Evolutionary conservation across 148 eudicot species (phyloP).

Genomic region (Limonium bicolor): DNA sequence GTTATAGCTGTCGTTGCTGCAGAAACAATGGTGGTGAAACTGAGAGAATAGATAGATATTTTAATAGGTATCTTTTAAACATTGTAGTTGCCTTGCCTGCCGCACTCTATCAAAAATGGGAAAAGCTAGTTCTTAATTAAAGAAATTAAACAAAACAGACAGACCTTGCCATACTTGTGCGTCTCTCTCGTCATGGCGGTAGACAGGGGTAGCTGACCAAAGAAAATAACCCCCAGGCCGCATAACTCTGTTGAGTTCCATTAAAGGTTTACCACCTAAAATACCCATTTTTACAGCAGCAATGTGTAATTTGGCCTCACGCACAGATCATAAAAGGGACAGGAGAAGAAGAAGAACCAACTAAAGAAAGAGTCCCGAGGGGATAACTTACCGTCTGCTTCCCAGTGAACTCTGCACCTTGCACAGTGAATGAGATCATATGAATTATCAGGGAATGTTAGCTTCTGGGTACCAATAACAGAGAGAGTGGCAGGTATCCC

Average conservation of each 20-base stretch:
- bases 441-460: slow-evolving; percentile 83
- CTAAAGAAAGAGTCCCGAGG: slow-evolving; percentile 2
- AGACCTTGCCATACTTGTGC: slow-evolving; percentile 56
- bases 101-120: too few relatives aligned
- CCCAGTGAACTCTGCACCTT: slow-evolving; percentile 99
- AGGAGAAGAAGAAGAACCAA: neutral
- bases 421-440: slow-evolving; percentile 95
- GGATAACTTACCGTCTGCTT: slow-evolving; percentile 68
- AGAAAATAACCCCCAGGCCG: slow-evolving; percentile 89
- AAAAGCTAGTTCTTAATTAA: too few relatives aligned
- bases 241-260: slow-evolving; percentile 85
- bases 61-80: too few relatives aligned
- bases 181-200: slow-evolving; percentile 52
- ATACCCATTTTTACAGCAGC: neutral
- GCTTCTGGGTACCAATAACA: slow-evolving; percentile 89
- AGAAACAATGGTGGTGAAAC: too few relatives aligned
- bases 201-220: slow-evolving; percentile 98
- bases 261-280: slow-evolving; percentile 79
- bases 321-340: too few relatives aligned
- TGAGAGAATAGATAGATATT: too few relatives aligned
- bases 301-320: neutral
- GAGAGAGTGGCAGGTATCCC: slow-evolving; percentile 92
- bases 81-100: too few relatives aligned
- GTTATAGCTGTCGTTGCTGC: slow-evolving; percentile 56
- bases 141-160: too few relatives aligned